Conservation (phyloP, 805 yeast genomes). For the Wickerhamiella brachini region DNA sequence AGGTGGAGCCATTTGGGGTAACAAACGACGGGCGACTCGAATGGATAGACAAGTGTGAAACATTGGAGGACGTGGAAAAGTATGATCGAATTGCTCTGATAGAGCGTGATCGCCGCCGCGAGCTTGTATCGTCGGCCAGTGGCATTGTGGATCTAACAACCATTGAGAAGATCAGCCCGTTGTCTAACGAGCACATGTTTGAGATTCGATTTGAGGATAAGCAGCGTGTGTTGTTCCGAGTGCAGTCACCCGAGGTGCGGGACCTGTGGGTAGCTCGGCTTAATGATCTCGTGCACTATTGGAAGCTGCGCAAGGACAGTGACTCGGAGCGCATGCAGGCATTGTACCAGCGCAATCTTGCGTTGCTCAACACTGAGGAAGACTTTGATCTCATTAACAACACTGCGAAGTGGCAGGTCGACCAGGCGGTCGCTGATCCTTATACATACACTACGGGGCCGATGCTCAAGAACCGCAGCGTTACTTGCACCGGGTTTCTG, state of each 20-base stretch:
- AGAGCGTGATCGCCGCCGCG: conserved; percentile 50
- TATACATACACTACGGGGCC: conserved; percentile 41
- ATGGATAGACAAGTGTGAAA: conserved; percentile 39
- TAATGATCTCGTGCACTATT: conserved; percentile 34
- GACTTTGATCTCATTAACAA: conserved; percentile 40
- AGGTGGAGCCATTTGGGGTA: conserved; percentile 41
- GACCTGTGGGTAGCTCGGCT: conserved; percentile 57
- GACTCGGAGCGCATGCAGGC: conserved; percentile 21
- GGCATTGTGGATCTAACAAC: conserved; percentile 48
- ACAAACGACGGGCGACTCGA: conserved; percentile 37
- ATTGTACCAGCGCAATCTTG: conserved; percentile 1
- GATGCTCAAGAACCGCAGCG: conserved; percentile 42
- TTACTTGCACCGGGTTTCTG: conserved; percentile 51
- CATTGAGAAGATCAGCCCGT: conserved; percentile 29
- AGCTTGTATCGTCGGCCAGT: conserved; percentile 41
- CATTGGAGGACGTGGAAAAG: conserved; percentile 30
- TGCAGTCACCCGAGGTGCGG: conserved; percentile 21
- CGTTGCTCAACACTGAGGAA: conserved; percentile 37
- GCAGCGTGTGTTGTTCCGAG: conserved; percentile 4
- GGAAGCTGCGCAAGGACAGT: conserved; percentile 37
- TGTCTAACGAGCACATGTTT: conserved; percentile 13
- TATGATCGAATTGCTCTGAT: conserved; percentile 46
- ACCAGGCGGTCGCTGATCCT: conserved; percentile 41
- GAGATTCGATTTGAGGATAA: conserved; percentile 18
- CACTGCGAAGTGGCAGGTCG: conserved; percentile 39